These are phyloP conservation scores for Tephrocybe sp. DNA, from an alignment of 768 basidiomycete genomes.

Conservation along the genomic window DNA sequence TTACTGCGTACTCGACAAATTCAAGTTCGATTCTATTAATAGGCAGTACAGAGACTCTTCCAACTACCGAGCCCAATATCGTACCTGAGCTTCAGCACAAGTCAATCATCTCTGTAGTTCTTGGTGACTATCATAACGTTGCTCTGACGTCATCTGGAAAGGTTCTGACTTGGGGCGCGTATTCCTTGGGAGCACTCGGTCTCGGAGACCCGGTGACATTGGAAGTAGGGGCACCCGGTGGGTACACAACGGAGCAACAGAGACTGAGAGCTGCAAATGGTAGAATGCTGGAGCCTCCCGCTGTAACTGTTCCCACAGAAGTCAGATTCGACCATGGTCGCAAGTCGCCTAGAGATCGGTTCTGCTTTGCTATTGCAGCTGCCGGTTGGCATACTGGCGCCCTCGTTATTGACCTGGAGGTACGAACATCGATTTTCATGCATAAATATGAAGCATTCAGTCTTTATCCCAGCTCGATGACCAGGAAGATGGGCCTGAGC, in stretches of 20 bases:
- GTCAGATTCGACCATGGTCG: slow-evolving; percentile 68
- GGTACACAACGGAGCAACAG: slow-evolving; percentile 39
- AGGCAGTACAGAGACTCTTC: slow-evolving; percentile 50
- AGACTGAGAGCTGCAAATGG: slow-evolving; percentile 26
- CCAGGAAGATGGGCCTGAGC: slow-evolving; percentile 30
- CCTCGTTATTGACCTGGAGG: slow-evolving; percentile 82
- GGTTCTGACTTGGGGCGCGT: slow-evolving; percentile 78
- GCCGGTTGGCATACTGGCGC: slow-evolving; percentile 93
- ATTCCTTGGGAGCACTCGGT: slow-evolving; percentile 80
- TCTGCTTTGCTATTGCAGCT: slow-evolving; percentile 79
- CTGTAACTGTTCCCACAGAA: slow-evolving; percentile 59
- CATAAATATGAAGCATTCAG: background rate
- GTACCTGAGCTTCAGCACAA: slow-evolving; percentile 73
- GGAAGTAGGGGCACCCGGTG: slow-evolving; percentile 55
- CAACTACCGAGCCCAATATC: slow-evolving; percentile 50
- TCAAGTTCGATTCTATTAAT: slow-evolving; percentile 70
- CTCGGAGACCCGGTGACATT: slow-evolving; percentile 70
- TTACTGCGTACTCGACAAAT: slow-evolving; percentile 79
- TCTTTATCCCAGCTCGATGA: slow-evolving; percentile 25
- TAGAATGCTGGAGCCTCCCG: slow-evolving; percentile 32
- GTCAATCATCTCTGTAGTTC: slow-evolving; percentile 79
- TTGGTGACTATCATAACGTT: slow-evolving; percentile 92
- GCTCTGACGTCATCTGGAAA: slow-evolving; percentile 79
- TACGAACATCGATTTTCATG: slow-evolving; percentile 25
- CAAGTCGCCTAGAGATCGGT: slow-evolving; percentile 51